These are phyloP conservation scores for Mrakia frigida DNA, from an alignment of 768 basidiomycete species.

Conservation along the genomic window DNA sequence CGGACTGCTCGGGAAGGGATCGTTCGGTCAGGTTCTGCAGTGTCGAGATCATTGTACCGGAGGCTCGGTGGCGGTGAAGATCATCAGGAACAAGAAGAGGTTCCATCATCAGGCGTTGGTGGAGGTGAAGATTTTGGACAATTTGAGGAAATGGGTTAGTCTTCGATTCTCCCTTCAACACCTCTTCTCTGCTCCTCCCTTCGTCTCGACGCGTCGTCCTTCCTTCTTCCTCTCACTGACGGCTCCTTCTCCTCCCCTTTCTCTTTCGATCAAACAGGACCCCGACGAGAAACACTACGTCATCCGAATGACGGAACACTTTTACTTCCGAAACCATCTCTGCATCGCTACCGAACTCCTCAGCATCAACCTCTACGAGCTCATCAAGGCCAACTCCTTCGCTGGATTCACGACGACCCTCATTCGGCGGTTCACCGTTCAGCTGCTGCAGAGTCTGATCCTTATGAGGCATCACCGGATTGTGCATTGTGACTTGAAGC, in stretches of 20 bases:
- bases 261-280: slow-evolving; percentile 55
- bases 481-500: slow-evolving; percentile 97
- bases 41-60: slow-evolving; percentile 95
- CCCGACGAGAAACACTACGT: slow-evolving; percentile 94
- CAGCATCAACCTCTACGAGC: slow-evolving; percentile 96
- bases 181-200: slow-evolving; percentile 14
- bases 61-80: slow-evolving; percentile 96
- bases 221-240: background rate
- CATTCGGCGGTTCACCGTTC: slow-evolving; percentile 91
- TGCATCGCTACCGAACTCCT: slow-evolving; percentile 98
- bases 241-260: background rate
- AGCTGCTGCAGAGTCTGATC: slow-evolving; percentile 86
- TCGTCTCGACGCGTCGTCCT: slow-evolving; percentile 39
- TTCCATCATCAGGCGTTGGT: slow-evolving; percentile 97
- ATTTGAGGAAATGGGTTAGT: slow-evolving; percentile 91
- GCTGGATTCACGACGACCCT: slow-evolving; percentile 94
- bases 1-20: slow-evolving; percentile 91
- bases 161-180: too few relatives aligned
- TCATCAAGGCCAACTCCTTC: slow-evolving; percentile 98
- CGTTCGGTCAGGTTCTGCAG: slow-evolving; percentile 93
- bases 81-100: slow-evolving; percentile 97
- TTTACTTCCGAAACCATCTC: slow-evolving; percentile 94
- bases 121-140: slow-evolving; percentile 98
- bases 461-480: slow-evolving; percentile 96
- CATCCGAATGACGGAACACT: slow-evolving; percentile 96